phyloP scores from a whole-genome alignment of 2,329 filamentous ascomycete genomes.

The Alternaria sp. region DNA sequence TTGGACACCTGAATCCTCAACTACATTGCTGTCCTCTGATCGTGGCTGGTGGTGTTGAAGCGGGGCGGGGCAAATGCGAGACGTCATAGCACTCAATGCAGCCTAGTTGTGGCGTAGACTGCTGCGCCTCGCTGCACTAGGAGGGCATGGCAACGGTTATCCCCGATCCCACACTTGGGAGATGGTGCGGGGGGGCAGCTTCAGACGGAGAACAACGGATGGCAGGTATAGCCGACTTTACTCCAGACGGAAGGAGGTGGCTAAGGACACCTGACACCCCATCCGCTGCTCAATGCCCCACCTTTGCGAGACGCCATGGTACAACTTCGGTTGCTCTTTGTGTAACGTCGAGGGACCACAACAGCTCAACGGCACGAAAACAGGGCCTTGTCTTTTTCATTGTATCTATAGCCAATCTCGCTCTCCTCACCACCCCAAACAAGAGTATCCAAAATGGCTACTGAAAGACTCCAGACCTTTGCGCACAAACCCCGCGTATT shows the following conservation, averaged over 20 bases:
- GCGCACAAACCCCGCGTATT: slow-evolving; percentile 52
- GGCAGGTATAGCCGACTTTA: slow-evolving; percentile 28
- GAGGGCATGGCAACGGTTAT: slow-evolving; percentile 8
- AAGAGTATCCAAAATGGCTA: slow-evolving; percentile 32
- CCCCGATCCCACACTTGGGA: neutral
- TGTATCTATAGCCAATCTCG: neutral
- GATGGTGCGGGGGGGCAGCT: neutral
- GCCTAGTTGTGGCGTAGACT: slow-evolving; percentile 17
- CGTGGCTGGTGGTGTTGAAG: slow-evolving; percentile 14
- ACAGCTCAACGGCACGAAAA: slow-evolving; percentile 23
- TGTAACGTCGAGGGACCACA: slow-evolving; percentile 30
- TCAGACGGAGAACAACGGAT: neutral
- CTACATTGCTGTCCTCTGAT: neutral
- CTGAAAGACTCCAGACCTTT: slow-evolving; percentile 39
- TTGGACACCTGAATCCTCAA: slow-evolving; percentile 25
- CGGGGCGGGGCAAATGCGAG: neutral
- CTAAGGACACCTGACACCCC: slow-evolving; percentile 21
- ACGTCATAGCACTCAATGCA: slow-evolving; percentile 16
- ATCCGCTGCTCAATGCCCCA: slow-evolving; percentile 28
- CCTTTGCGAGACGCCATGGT: slow-evolving; percentile 25
- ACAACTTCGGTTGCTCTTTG: slow-evolving; percentile 30
- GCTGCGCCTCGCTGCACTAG: slow-evolving; percentile 4
- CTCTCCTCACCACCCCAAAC: neutral
- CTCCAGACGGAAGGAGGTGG: slow-evolving; percentile 29
- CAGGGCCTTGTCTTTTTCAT: neutral